phyloP scores from a whole-genome alignment of 2,329 filamentous ascomycete species.

The Lachnellula occidentalis region DNA sequence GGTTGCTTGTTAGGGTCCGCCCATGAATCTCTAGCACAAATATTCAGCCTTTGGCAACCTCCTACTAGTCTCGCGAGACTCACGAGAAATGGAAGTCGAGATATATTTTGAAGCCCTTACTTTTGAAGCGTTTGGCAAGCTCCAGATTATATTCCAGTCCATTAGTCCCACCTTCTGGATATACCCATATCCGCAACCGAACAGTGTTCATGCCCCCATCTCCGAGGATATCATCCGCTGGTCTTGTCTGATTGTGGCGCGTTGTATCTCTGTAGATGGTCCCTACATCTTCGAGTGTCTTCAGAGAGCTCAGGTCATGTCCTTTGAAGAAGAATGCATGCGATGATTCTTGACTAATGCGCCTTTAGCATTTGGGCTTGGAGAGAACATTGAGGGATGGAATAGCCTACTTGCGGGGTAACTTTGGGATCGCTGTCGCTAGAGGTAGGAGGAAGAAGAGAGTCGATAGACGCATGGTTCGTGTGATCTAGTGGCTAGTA shows the following conservation, averaged over 20 bases:
- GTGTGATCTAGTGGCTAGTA: background rate
- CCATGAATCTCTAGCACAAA: slow-evolving; percentile 54
- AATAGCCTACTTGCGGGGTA: background rate
- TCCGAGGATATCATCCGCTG: slow-evolving; percentile 58
- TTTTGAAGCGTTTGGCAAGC: slow-evolving; percentile 57
- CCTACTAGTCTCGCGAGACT: slow-evolving; percentile 3
- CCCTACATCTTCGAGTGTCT: slow-evolving; percentile 33
- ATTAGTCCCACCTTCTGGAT: slow-evolving; percentile 58
- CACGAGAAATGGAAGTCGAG: slow-evolving; percentile 55
- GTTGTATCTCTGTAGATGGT: slow-evolving; percentile 34
- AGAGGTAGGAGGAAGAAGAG: slow-evolving; percentile 3
- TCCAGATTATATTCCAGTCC: slow-evolving; percentile 63
- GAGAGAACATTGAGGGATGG: background rate
- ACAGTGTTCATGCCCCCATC: slow-evolving; percentile 62
- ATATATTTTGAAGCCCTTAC: slow-evolving; percentile 51
- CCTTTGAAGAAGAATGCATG: slow-evolving; percentile 33
- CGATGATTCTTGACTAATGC: background rate
- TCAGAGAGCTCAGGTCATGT: slow-evolving; percentile 35
- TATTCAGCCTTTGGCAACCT: background rate
- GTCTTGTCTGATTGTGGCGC: slow-evolving; percentile 32
- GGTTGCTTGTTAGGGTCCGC: slow-evolving; percentile 61
- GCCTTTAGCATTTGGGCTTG: background rate
- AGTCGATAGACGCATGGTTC: slow-evolving; percentile 1
- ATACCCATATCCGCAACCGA: slow-evolving; percentile 67
- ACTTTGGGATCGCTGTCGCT: slow-evolving; percentile 4